phyloP scores from a whole-genome alignment of 2,329 filamentous ascomycete species.

The Verticillium alfalfae region DNA sequence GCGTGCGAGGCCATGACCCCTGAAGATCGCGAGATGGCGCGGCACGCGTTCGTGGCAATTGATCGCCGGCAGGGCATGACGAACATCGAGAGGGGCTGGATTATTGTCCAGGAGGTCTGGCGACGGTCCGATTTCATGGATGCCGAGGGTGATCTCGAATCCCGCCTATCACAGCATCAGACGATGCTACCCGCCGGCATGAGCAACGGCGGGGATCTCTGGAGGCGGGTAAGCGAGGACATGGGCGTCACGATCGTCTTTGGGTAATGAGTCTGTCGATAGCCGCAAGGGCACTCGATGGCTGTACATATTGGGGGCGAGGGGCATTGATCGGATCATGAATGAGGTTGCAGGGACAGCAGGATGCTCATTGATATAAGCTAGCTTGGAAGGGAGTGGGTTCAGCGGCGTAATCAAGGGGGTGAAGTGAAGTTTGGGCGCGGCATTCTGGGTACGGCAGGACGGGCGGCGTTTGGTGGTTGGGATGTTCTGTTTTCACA shows the following conservation, averaged over 20 bases:
- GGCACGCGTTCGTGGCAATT: constrained; percentile 45
- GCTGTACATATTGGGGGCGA: neutral
- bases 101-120: constrained; percentile 58
- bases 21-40: constrained; percentile 45
- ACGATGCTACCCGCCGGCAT: constrained; percentile 6
- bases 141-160: neutral
- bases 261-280: constrained; percentile 32
- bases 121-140: constrained; percentile 38
- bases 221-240: constrained; percentile 52
- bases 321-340: neutral
- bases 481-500: no score
- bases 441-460: no score
- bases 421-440: no score
- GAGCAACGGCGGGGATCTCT: constrained; percentile 34
- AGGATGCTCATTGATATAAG: no score
- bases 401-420: neutral
- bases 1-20: constrained; percentile 50
- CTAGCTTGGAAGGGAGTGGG: neutral
- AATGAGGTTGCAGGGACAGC: neutral
- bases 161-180: neutral
- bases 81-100: constrained; percentile 58
- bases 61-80: constrained; percentile 58
- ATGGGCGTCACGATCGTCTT: constrained; percentile 56
- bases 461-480: no score
- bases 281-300: neutral